A percentile compares a stretch with the other conserved stretches of the same genome.
phyloP scores from a whole-genome alignment of 2,329 filamentous ascomycete species.

The Fusarium sp. region DNA sequence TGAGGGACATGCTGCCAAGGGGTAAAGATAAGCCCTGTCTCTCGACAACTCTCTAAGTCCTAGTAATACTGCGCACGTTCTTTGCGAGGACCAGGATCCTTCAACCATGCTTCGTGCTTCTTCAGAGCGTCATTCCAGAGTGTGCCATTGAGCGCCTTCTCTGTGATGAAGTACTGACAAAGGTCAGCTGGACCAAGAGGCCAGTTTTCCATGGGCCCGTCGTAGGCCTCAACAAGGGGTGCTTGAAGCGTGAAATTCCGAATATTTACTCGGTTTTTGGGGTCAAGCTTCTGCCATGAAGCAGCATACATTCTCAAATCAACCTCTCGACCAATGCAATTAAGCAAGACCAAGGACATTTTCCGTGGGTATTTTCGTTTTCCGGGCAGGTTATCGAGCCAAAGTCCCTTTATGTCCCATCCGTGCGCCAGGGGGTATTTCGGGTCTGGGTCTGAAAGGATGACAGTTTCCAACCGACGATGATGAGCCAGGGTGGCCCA shows the following conservation, averaged over 20 bases:
- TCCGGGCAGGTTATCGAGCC: background rate
- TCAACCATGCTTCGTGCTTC: background rate
- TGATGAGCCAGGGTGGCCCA: constrained; percentile 11
- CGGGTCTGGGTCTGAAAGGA: constrained; percentile 16
- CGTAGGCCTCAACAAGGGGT: background rate
- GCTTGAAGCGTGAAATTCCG: background rate
- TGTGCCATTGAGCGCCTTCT: constrained; percentile 3
- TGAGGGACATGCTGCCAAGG: background rate
- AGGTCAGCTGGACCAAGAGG: background rate
- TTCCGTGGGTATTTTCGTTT: background rate
- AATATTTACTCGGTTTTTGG: background rate
- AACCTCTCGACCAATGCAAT: background rate
- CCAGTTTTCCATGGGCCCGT: background rate
- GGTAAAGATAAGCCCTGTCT: background rate
- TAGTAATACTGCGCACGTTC: background rate
- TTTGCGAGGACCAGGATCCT: background rate
- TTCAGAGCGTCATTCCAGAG: constrained; percentile 10
- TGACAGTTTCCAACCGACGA: constrained; percentile 3
- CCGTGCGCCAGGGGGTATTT: background rate
- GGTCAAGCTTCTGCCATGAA: constrained; percentile 13
- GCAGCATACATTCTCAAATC: background rate
- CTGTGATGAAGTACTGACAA: constrained; percentile 17
- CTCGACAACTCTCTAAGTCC: background rate
- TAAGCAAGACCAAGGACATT: constrained; percentile 9
- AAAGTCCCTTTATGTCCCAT: constrained; percentile 16